Percentiles rank a stretch among this genome's conserved stretches.
These are phyloP conservation scores for Fusarium sp. DNA, from an alignment of 2,329 filamentous ascomycete species.

Conservation along the genomic window DNA sequence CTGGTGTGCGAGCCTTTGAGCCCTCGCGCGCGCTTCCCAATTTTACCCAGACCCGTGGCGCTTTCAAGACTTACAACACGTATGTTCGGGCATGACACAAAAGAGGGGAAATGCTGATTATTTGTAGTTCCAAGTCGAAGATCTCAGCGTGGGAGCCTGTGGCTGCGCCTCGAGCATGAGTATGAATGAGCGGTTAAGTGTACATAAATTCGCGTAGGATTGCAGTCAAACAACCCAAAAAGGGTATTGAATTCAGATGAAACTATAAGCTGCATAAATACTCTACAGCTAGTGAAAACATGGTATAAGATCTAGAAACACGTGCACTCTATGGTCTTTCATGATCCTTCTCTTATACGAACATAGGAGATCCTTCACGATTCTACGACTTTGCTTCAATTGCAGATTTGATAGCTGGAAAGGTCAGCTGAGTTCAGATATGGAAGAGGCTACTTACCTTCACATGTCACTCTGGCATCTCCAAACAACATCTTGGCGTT, in stretches of 20 bases:
- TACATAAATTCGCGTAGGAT: constrained; percentile 47
- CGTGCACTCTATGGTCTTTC: constrained; percentile 36
- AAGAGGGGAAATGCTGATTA: constrained; percentile 21
- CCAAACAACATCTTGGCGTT: constrained; percentile 93
- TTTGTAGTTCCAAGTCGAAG: constrained; percentile 63
- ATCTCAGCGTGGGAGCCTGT: constrained; percentile 64
- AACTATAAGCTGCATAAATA: constrained; percentile 5
- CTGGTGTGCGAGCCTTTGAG: constrained; percentile 80
- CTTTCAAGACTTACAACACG: constrained; percentile 96
- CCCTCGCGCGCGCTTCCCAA: constrained; percentile 76
- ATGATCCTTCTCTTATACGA: constrained; percentile 15
- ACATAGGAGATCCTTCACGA: constrained; percentile 21
- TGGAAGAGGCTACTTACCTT: constrained; percentile 66
- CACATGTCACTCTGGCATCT: constrained; percentile 85
- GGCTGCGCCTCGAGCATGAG: constrained; percentile 49
- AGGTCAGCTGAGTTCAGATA: constrained; percentile 36
- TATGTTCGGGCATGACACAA: constrained; percentile 61
- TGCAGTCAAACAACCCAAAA: constrained; percentile 22
- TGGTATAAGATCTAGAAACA: constrained; percentile 37
- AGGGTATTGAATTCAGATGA: constrained; percentile 31
- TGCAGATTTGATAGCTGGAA: constrained; percentile 55
- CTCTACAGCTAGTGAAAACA: constrained; percentile 16
- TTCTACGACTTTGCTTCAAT: constrained; percentile 49
- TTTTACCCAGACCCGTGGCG: constrained; percentile 78
- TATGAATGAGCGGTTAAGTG: constrained; percentile 13